Conservation (phyloP, 441 rosid species). For the Theobroma grandiflorum region DNA sequence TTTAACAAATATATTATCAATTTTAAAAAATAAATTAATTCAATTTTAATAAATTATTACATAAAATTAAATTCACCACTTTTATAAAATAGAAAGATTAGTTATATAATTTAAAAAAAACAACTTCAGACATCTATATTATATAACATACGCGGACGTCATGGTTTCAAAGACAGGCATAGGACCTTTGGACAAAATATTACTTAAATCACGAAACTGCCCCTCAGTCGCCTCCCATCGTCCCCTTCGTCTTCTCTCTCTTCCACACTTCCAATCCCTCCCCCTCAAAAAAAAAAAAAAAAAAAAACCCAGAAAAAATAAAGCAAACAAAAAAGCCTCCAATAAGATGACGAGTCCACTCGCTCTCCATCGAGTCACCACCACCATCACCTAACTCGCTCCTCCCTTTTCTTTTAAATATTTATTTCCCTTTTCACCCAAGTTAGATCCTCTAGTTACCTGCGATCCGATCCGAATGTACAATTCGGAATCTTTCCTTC, state of each 20-base stretch:
- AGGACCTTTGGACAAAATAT: not conserved
- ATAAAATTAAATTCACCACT: too few species aligned
- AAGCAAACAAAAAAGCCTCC: not conserved
- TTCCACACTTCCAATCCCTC: not conserved
- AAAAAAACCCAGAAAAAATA: not conserved
- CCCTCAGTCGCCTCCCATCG: not conserved
- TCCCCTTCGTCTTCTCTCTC: not conserved
- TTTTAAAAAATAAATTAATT: too few species aligned
- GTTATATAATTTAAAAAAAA: too few species aligned
- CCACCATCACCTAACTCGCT: not conserved
- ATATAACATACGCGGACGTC: not conserved
- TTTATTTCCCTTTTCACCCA: not conserved
- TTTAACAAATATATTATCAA: too few species aligned
- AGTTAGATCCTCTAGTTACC: constrained; percentile 35
- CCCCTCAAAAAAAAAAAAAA: not conserved
- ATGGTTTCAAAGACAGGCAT: not conserved
- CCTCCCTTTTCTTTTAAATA: not conserved
- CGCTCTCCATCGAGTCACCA: constrained; percentile 18
- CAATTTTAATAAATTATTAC: too few species aligned
- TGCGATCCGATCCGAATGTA: constrained; percentile 48
- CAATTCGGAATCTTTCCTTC: constrained; percentile 42
- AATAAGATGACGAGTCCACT: constrained; percentile 16
- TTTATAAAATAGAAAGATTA: too few species aligned
- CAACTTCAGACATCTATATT: too few species aligned
- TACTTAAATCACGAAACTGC: not conserved